phyloP scores from a whole-genome alignment of 495 filamentous ascomycete genomes.

The Usnea hakonensis region DNA sequence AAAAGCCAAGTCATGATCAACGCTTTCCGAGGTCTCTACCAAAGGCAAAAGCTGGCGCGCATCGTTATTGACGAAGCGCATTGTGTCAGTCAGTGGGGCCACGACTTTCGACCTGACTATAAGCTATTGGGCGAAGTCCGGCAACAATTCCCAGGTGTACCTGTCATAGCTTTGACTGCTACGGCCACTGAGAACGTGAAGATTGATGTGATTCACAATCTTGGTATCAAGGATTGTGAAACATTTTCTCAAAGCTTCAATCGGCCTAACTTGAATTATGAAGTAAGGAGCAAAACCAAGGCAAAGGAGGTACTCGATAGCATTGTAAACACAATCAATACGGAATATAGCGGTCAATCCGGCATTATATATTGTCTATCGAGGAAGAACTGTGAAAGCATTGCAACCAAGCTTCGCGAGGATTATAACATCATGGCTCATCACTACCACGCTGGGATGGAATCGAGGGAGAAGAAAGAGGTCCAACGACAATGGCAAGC shows the following conservation, averaged over 20 bases:
- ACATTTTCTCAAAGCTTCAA: slow-evolving; percentile 89
- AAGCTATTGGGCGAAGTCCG: slow-evolving; percentile 72
- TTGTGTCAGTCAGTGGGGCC: slow-evolving; percentile 98
- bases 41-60: slow-evolving; percentile 63
- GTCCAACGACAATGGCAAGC: slow-evolving; percentile 78
- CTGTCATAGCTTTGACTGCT: slow-evolving; percentile 88
- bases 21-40: slow-evolving; percentile 55
- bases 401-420: slow-evolving; percentile 58
- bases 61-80: slow-evolving; percentile 98
- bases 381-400: slow-evolving; percentile 69
- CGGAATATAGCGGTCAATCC: slow-evolving; percentile 56
- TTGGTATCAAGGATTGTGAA: slow-evolving; percentile 68
- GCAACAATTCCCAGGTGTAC: slow-evolving; percentile 61
- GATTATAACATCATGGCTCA: slow-evolving; percentile 60
- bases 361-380: slow-evolving; percentile 94
- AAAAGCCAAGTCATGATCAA: slow-evolving; percentile 59
- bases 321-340: slow-evolving; percentile 66
- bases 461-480: slow-evolving; percentile 49
- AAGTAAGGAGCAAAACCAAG: slow-evolving; percentile 56
- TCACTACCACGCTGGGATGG: slow-evolving; percentile 81
- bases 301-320: slow-evolving; percentile 49
- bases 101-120: slow-evolving; percentile 97
- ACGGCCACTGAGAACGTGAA: slow-evolving; percentile 92
- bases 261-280: slow-evolving; percentile 81
- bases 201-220: slow-evolving; percentile 78